Base-by-base conservation (phyloP, 768 basidiomycete genomes). In the Pisolithus albus region DNA sequence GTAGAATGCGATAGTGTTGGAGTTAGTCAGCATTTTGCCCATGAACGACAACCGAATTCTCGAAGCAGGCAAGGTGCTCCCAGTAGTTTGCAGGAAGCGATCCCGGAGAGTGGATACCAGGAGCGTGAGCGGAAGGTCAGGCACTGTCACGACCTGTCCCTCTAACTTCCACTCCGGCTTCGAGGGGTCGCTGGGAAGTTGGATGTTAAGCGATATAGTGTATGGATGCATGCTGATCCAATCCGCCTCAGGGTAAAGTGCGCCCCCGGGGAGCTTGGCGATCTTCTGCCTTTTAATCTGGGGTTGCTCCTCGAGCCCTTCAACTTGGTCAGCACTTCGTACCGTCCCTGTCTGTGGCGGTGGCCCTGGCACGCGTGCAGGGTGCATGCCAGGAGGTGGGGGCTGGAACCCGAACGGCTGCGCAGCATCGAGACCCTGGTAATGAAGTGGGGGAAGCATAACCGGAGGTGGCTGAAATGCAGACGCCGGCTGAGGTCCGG, bases 121-220 rank as follows among this genome's bases (percentile, higher is more conserved):
- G 42, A 92, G 70, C 51, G 80, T 92, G 60, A 96, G 77, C 9
- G 92, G 88, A 30, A 97, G 70, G 52, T 96, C 92, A 1, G 82
- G 78, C 52, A 99, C 76, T 9, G 82, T 82, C 52, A 93, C 81
- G 38, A 82, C 71, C 48, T 75, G 77, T 0, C 93, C 94, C 61
- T 95, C 83, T 49, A 96, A 74, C 62, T 95, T 93, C 90, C 89
- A 95, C 68, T 95, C 94, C 0, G 93, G 86, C 64, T 89, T 92
- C 32, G 84, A 81, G 1, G 85, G 71, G 59, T 93, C 84, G 49
- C 72, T 76, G 1, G 95, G 93, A 56, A 99, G 74, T 64, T 94
- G 91, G 3, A 98, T 75, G 32, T 77, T 76, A 43, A 99, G 76
- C 23, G 86, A 84, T 61, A 98, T 90, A 11, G 95, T 88, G 59